These are phyloP conservation scores for Chlamydomonas applanata DNA, from an alignment of 139 green algal species.

Conservation along the genomic window DNA sequence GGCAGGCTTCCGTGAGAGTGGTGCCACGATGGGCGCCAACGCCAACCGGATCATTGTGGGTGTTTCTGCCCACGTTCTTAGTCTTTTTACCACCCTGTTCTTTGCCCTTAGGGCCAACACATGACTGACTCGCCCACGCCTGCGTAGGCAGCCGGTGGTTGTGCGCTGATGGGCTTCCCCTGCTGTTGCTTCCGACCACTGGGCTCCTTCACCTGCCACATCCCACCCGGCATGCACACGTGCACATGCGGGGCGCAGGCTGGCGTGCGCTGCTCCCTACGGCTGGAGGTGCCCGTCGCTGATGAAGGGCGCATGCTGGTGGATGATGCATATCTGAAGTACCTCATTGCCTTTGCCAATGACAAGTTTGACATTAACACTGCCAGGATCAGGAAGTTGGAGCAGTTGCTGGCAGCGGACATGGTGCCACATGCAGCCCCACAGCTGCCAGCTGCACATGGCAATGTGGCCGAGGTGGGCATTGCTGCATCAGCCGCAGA, in stretches of 20 bases:
- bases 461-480: neutral
- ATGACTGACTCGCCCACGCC: too few species aligned
- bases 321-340: slow-evolving; percentile 46
- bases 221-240: too few species aligned
- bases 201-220: neutral
- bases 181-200: too few species aligned
- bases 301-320: slow-evolving; percentile 57
- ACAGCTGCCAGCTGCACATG: neutral
- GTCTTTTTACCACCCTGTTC: too few species aligned
- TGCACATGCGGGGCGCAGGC: slow-evolving; percentile 17
- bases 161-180: too few species aligned
- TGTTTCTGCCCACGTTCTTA: too few species aligned
- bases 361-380: slow-evolving; percentile 66
- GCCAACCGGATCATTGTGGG: slow-evolving; percentile 49
- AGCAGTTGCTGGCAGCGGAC: slow-evolving; percentile 23
- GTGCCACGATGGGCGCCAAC: slow-evolving; percentile 44
- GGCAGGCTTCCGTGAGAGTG: slow-evolving; percentile 70
- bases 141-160: too few species aligned
- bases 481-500: slow-evolving; percentile 4
- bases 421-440: neutral
- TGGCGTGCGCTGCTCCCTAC: slow-evolving; percentile 62
- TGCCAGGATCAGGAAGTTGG: slow-evolving; percentile 30
- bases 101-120: too few species aligned
- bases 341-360: slow-evolving; percentile 53
- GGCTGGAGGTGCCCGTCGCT: slow-evolving; percentile 68